Evolutionary conservation across 75 land plant genomes (phyloP), one percentile per base, ranked within the genome.

Genomic region (Pinus tabuliformis): DNA sequence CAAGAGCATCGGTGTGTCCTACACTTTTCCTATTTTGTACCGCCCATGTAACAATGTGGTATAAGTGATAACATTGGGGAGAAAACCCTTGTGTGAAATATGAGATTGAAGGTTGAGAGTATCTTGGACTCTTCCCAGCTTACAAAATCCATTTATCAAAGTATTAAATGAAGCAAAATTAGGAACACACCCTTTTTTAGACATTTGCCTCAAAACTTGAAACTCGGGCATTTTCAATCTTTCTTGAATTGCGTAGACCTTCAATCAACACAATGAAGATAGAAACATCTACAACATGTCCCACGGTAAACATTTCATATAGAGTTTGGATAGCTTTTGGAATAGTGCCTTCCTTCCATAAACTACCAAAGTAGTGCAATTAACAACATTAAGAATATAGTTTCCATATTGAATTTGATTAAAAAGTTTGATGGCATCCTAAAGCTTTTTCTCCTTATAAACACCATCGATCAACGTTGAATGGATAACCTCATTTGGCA

Each of bases 391-490:
- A 12, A 85, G 86, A 30, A 57, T 36, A 58, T 81, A 80, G 13
- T 84, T 81, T 30, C 76, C 80, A 28, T 70, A 73, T 49, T 63
- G 30, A 79, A 81, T 77, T 52, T 77, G 79, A 62, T 62, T 66
- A 65, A 81, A 73, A 39, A 81, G 70, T 16, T 62, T 37, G 42
- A 52, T 57, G 0, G 83, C 83, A 63, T 64, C 76, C 16, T 37
- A 36, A 20, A 78, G 36, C 56, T 62, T 78, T 62, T 70, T 70
- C 52, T 56, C 75, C 57, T 82, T 84, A 71, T 85, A 84, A 56
- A 86, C 59, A 0, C 93, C 93, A 70, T 73, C 21, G 13, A 91
- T 79, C 56, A 88, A 39, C 5, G 84, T 73, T 39, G 86, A 80
- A 66, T 83, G 86, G 15, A 86, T 88, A 12, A 78, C 79, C 20